Evolutionary conservation across 495 filamentous ascomycete genomes (phyloP).

Genomic region (Acidomyces sp.): DNA sequence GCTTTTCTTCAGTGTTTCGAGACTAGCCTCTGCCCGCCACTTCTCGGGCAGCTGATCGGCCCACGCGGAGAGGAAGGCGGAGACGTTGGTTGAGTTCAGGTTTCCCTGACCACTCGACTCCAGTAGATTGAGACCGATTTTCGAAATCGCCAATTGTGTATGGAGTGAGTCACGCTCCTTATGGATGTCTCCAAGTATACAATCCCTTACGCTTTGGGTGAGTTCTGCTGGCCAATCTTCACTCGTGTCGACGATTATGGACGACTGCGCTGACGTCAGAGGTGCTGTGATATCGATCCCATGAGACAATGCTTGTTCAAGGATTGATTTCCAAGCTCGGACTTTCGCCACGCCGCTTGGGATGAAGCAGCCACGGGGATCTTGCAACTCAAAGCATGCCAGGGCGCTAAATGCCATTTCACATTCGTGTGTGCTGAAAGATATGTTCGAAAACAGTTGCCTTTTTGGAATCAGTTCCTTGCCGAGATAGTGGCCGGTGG

Average conservation of each 20-base stretch:
- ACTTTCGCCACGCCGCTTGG: conserved; percentile 21
- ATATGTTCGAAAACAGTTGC: conserved; percentile 28
- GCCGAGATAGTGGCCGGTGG: not conserved
- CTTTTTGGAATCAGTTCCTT: conserved; percentile 10
- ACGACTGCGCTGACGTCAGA: conserved; percentile 22
- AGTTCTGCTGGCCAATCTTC: conserved; percentile 30
- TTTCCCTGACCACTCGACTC: conserved; percentile 30
- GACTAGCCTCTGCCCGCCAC: conserved; percentile 40
- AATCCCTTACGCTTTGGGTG: conserved; percentile 37
- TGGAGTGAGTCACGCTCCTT: too few relatives aligned
- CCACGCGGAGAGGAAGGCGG: conserved; percentile 41
- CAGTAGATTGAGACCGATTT: conserved; percentile 21
- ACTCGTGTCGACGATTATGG: not conserved
- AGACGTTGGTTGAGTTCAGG: conserved; percentile 28
- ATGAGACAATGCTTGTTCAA: conserved; percentile 15
- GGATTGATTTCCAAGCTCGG: conserved; percentile 26
- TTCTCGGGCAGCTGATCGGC: conserved; percentile 44
- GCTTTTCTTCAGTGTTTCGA: conserved; percentile 37
- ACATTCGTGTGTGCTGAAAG: conserved; percentile 29
- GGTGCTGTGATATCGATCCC: conserved; percentile 27
- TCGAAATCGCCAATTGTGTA: too few relatives aligned
- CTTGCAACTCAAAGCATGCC: conserved; percentile 28
- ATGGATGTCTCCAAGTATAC: too few relatives aligned
- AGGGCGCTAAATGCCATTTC: conserved; percentile 25
- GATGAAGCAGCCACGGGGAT: conserved; percentile 17